Evolutionary conservation across 1,284 basidiomycete genomes (phyloP).

Genomic region (Ganoderma lucidum): DNA sequence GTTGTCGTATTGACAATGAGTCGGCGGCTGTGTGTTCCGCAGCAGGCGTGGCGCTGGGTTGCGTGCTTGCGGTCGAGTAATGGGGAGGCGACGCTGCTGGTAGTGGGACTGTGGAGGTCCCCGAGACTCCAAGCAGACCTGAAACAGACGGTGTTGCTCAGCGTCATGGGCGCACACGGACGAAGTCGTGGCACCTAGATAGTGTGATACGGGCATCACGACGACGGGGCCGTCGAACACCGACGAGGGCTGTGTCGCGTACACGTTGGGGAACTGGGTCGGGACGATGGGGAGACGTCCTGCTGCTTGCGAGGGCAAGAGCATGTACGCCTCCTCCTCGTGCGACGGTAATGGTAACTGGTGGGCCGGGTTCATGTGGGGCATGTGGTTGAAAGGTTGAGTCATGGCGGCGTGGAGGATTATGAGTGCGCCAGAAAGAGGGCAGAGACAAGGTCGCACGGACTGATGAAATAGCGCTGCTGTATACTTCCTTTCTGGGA

Average conservation of each 20-base stretch:
- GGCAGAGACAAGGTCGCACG: not conserved
- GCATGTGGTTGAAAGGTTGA: constrained; percentile 9
- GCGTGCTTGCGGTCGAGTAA: not conserved
- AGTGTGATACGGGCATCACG: constrained; percentile 11
- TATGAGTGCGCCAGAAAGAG: constrained; percentile 10
- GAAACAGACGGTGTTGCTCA: constrained; percentile 5
- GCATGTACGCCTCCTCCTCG: constrained; percentile 4
- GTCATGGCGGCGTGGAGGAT: constrained; percentile 1
- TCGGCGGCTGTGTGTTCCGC: not conserved
- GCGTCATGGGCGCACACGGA: not conserved
- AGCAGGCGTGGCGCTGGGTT: not conserved
- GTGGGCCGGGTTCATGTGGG: constrained; percentile 6
- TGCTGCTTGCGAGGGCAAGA: not conserved
- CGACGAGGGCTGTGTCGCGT: constrained; percentile 8
- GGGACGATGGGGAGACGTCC: constrained; percentile 1
- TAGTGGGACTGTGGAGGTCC: not conserved
- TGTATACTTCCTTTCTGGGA: constrained; percentile 5
- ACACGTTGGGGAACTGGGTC: constrained; percentile 7
- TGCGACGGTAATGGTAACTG: not conserved
- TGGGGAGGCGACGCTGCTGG: not conserved
- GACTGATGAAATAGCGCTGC: not conserved
- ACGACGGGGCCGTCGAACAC: constrained; percentile 10
- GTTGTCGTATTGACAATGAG: not conserved
- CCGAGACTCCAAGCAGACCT: not conserved
- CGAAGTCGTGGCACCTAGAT: constrained; percentile 8